A percentile compares a stretch with the other conserved stretches of the same genome.
Conservation (phyloP, 1,139 yeast genomes). For the Hansenula lynferdii region DNA sequence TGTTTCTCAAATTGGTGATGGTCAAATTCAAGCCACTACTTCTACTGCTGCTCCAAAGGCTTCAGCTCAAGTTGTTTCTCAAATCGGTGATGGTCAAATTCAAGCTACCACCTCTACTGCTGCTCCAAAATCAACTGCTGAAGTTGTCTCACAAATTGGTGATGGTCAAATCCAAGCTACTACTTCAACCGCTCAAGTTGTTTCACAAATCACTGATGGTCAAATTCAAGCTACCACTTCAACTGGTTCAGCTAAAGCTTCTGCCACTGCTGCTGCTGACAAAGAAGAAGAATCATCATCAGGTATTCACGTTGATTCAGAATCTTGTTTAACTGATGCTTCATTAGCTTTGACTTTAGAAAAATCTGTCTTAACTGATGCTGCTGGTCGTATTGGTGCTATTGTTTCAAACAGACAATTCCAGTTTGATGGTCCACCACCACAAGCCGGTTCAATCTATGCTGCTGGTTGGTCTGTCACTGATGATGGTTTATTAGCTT, state of each 20-base stretch:
- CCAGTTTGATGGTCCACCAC: constrained; percentile 90
- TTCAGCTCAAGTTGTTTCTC: constrained; percentile 10
- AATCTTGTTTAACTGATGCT: constrained; percentile 46
- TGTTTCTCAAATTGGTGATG: constrained; percentile 22
- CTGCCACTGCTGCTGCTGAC: constrained; percentile 31
- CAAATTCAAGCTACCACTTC: constrained; percentile 16
- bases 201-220: constrained; percentile 16
- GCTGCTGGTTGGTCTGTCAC: constrained; percentile 82
- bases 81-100: constrained; percentile 30
- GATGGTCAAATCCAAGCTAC: constrained; percentile 25
- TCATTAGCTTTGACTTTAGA: constrained; percentile 54
- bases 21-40: constrained; percentile 21
- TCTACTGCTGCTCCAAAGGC: constrained; percentile 10
- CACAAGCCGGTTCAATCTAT: constrained; percentile 84
- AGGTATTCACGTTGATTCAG: constrained; percentile 28
- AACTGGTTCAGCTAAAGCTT: constrained; percentile 28
- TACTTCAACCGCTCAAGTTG: constrained; percentile 24
- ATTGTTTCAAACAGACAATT: constrained; percentile 84
- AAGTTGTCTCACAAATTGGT: constrained; percentile 27
- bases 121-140: constrained; percentile 5
- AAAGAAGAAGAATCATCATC: constrained; percentile 21
- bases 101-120: constrained; percentile 15
- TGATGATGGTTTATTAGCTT: constrained; percentile 60
- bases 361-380: constrained; percentile 52
- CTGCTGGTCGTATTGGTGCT: constrained; percentile 69